Base-by-base conservation (phyloP, 441 rosid species). In the Erodium texanum region DNA sequence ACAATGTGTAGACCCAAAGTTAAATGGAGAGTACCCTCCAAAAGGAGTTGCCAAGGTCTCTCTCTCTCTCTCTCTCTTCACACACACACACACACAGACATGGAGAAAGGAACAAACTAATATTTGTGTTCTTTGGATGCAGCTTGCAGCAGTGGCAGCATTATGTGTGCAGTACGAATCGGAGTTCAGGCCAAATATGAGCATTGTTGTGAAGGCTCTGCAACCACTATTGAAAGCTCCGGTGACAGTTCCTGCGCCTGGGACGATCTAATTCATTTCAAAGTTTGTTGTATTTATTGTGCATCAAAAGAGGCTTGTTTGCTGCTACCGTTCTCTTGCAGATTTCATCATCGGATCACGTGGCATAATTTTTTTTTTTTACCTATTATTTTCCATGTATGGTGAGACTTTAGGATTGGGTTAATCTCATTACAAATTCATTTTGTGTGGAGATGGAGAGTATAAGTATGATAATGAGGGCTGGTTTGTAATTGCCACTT, bases 1-100 rank as follows among this genome's bases (percentile, higher is more conserved):
- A 68, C 96, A 92, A 70, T 94, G 99, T 66, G 92, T 94, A 14
- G 99, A 94, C 82, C 99, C 98, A 41, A 94, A 87, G 83, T 85
- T 94, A 66, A 92, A 87, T 78, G 96, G 94, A 68, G 94, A 89
- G 12, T 92, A 88, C 68, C 93, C 98, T 71, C 93, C 98, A 15
- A 92, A 92, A 81, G 96, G 91, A 81, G 92, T 94, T 56, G 97
- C 98, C n/a, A 92, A 94, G 96, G 96, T 94, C 58, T 38, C 38
- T 67, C 14, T 24, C 78, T 27, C 64, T 38, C 12, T 24, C 10
- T 48, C 24, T 65, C 27, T 24, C 38, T 34, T 15, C 54, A 3
- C 43, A 5, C 5, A 23, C 52, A 48, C 1, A 3, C 10, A 5
- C 27, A 43, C n/a, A 43, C 52, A 45, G 16, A 36, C 41, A 36